Percentiles rank a stretch among this genome's conserved stretches.
phyloP scores from a whole-genome alignment of 495 filamentous ascomycete genomes.

The Neurospora tetrasperma region DNA sequence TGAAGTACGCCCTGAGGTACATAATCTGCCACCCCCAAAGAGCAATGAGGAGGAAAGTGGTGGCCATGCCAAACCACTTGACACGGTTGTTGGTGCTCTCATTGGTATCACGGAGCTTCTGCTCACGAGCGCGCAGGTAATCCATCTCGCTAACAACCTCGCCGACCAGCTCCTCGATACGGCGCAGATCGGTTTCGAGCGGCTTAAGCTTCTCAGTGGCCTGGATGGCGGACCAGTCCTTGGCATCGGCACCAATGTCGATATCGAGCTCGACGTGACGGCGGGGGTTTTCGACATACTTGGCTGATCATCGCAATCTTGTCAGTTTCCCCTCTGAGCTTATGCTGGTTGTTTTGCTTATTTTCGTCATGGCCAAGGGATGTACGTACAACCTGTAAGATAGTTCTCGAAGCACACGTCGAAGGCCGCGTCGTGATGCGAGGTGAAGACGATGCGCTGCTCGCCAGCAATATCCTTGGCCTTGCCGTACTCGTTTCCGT shows the following conservation, averaged over 20 bases:
- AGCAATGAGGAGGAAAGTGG: slow-evolving; percentile 84
- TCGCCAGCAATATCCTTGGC: slow-evolving; percentile 89
- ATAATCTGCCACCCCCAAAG: slow-evolving; percentile 96
- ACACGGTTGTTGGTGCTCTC: slow-evolving; percentile 98
- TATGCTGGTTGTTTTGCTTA: not conserved
- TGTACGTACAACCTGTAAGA: slow-evolving; percentile 53
- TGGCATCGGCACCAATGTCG: slow-evolving; percentile 96
- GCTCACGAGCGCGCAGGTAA: slow-evolving; percentile 81
- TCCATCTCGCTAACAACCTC: slow-evolving; percentile 85
- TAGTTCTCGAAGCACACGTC: slow-evolving; percentile 96
- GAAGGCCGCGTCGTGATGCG: slow-evolving; percentile 87
- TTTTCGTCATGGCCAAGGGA: not conserved
- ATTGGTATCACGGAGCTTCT: slow-evolving; percentile 95
- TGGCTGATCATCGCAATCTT: slow-evolving; percentile 15
- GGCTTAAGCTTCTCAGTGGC: slow-evolving; percentile 96
- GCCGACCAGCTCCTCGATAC: slow-evolving; percentile 76
- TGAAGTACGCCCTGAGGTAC: slow-evolving; percentile 95
- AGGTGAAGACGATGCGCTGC: slow-evolving; percentile 86
- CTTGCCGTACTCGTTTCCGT: slow-evolving; percentile 88
- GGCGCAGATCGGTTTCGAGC: slow-evolving; percentile 86
- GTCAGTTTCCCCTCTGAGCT: slow-evolving; percentile 4
- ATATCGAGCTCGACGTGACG: slow-evolving; percentile 92
- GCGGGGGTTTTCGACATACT: slow-evolving; percentile 45
- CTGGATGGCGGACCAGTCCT: slow-evolving; percentile 96
- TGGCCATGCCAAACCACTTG: slow-evolving; percentile 95